phyloP scores from a whole-genome alignment of 331 rosid species.

The Rosa hybrid region DNA sequence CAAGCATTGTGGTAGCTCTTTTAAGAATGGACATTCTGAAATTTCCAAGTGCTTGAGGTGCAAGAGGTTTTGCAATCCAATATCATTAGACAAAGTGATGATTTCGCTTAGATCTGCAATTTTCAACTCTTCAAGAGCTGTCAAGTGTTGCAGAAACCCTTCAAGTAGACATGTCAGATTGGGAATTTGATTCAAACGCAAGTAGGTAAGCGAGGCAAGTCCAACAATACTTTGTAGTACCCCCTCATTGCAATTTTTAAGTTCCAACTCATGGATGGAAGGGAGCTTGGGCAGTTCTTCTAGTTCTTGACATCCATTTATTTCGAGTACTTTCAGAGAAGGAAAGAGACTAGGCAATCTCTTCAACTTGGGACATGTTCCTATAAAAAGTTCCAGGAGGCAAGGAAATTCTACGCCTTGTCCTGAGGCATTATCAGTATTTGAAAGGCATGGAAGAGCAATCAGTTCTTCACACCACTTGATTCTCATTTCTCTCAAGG shows the following conservation, averaged over 20 bases:
- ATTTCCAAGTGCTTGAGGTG: slow-evolving; percentile 35
- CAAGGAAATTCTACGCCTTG: slow-evolving; percentile 28
- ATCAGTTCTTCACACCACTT: slow-evolving; percentile 30
- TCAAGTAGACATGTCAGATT: slow-evolving; percentile 18
- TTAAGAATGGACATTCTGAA: slow-evolving; percentile 31
- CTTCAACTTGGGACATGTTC: slow-evolving; percentile 32
- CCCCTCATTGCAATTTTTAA: slow-evolving; percentile 13
- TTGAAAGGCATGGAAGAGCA: slow-evolving; percentile 24
- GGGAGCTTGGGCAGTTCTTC: slow-evolving; percentile 32
- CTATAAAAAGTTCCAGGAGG: slow-evolving; percentile 31
- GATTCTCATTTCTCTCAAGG: slow-evolving; percentile 33
- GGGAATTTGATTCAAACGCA: slow-evolving; percentile 33
- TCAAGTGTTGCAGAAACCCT: slow-evolving; percentile 24
- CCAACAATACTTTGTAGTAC: slow-evolving; percentile 10
- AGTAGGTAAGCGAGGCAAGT: slow-evolving; percentile 28
- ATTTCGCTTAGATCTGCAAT: slow-evolving; percentile 27
- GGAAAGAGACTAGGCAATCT: slow-evolving; percentile 30
- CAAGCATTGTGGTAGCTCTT: slow-evolving; percentile 28
- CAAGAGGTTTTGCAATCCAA: slow-evolving; percentile 29
- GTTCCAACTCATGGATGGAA: slow-evolving; percentile 29
- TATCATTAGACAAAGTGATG: slow-evolving; percentile 27
- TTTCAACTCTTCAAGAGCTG: slow-evolving; percentile 32
- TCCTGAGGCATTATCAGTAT: neutral
- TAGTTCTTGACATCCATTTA: slow-evolving; percentile 33
- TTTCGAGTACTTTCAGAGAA: slow-evolving; percentile 26